Evolutionary conservation across 2,329 filamentous ascomycete species (phyloP).

Genomic region (Colletotrichum sp.): DNA sequence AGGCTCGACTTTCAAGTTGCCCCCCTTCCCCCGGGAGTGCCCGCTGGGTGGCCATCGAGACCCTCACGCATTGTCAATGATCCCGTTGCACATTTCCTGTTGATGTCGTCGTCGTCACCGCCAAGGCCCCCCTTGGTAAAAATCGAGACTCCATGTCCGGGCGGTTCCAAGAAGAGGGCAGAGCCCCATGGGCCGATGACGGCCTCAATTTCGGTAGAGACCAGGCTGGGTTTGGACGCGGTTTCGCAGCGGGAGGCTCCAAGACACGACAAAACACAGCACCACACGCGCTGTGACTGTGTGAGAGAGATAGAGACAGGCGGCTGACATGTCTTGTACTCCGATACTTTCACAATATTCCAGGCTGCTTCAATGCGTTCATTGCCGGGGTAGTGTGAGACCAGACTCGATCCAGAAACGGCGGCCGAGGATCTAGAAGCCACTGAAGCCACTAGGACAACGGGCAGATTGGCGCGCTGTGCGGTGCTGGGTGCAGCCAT

Average conservation of each 20-base stretch:
- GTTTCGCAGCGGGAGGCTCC: not conserved
- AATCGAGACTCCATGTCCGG: not conserved
- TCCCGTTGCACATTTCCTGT: not conserved
- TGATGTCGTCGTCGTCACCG: not conserved
- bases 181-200: not conserved
- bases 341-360: not conserved
- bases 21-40: not conserved
- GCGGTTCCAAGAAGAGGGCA: not conserved
- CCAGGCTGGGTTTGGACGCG: not conserved
- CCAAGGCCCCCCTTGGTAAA: not conserved
- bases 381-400: slow-evolving; percentile 11
- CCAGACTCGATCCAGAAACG: slow-evolving; percentile 12
- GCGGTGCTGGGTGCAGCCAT: not conserved
- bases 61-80: not conserved
- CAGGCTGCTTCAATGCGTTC: not conserved
- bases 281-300: not conserved
- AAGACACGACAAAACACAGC: not conserved
- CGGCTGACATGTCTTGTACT: not conserved
- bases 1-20: not conserved
- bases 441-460: slow-evolving; percentile 16
- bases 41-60: not conserved
- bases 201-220: slow-evolving; percentile 8
- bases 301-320: not conserved
- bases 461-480: slow-evolving; percentile 11
- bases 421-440: slow-evolving; percentile 20